Percentiles rank a stretch among this genome's conserved stretches.
Evolutionary conservation across 768 basidiomycete genomes (phyloP).

Genomic region (Auriculariales sp.): DNA sequence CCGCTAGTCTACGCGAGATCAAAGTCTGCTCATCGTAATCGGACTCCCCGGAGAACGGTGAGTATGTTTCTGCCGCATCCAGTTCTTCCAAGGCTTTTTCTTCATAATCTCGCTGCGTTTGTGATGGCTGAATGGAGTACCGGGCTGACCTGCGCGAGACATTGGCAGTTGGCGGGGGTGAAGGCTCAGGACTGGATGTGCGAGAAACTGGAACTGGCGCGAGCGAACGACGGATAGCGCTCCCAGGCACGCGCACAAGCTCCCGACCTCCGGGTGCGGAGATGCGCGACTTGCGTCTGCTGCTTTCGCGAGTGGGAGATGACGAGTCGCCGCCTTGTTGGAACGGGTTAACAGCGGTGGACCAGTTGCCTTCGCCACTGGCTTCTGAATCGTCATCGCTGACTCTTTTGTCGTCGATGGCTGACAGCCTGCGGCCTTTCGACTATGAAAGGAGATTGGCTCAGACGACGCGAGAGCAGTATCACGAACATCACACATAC

Average conservation of each 20-base stretch:
- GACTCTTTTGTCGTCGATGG: background rate
- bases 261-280: background rate
- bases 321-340: slow-evolving; percentile 86
- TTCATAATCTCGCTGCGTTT: slow-evolving; percentile 18
- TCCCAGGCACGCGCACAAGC: background rate
- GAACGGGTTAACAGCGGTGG: slow-evolving; percentile 86
- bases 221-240: too few species aligned
- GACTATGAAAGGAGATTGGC: background rate
- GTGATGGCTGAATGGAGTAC: too few species aligned
- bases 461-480: background rate
- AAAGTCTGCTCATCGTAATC: slow-evolving; percentile 16
- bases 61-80: slow-evolving; percentile 9
- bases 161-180: slow-evolving; percentile 19
- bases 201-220: slow-evolving; percentile 49
- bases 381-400: background rate
- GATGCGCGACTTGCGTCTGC: background rate
- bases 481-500: background rate
- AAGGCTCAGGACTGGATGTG: slow-evolving; percentile 61
- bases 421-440: background rate
- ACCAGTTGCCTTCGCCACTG: slow-evolving; percentile 52
- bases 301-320: slow-evolving; percentile 51
- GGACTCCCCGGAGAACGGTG: slow-evolving; percentile 6
- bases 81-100: slow-evolving; percentile 6
- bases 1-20: slow-evolving; percentile 24
- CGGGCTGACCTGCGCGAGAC: background rate